Base-by-base conservation (phyloP, 129 eudicot species). In the Heracleum sosnowskyi region DNA sequence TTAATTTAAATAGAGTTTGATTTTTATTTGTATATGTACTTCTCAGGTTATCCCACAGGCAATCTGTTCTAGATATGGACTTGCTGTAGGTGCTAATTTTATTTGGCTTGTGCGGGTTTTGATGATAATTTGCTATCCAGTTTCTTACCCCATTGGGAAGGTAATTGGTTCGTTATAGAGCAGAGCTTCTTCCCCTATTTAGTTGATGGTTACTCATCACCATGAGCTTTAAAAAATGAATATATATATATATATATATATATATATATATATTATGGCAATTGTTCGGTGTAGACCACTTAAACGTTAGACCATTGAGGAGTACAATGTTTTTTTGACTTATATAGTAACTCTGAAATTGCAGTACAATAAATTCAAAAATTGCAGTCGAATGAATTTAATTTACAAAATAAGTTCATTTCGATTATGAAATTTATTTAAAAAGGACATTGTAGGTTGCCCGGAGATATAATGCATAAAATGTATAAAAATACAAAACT, bases 41-140 rank as follows among this genome's bases (percentile, higher is more conserved):
- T 87, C 11, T 68, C 85, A 93, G 98, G 98, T 94, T 81, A 94
- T 94, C 86, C 98, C 98, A 35, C 98, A 94, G 91, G 90, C 98
- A 72, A 84, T 89, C 69, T 94, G 97, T 81, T 88, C 96, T 74
- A 88, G 98, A 85, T 94, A 94, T 90, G 98, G 98, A 78, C 97
- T 94, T 40, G 98, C 98, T 78, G 93, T 94, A 4, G 98, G 98
- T 76, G 88, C 98, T 78, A 94, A 93, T 81, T 89, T 91, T 81
- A 86, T 94, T 82, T 91, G 97, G 97, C 96, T 94, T 29, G 98
- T 94, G 57, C 91, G 94, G 12, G 34, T 94, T 76, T 76, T 94
- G 74, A 94, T 94, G 98, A 77, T 91, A 49, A 28, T 88, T 69
- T 91, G 96, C 87, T 94, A 84, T 73, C 98, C 98, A 49, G 85